phyloP scores from a whole-genome alignment of 2,329 filamentous ascomycete genomes.

The Curvularia eragrostidis region DNA sequence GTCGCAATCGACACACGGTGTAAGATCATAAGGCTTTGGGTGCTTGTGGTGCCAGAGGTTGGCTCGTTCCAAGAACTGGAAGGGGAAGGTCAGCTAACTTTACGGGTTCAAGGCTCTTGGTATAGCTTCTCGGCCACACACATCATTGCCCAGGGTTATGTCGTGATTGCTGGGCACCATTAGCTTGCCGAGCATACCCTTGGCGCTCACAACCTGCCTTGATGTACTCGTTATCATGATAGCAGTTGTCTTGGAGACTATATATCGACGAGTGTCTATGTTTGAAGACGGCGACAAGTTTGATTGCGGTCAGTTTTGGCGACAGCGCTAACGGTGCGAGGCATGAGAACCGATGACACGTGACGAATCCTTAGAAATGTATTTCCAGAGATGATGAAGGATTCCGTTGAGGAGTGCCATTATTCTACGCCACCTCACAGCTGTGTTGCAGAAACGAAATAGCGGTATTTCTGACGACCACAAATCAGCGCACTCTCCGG shows the following conservation, averaged over 20 bases:
- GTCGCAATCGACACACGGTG: conserved; percentile 37
- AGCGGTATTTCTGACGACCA: not conserved
- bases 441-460: not conserved
- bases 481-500: not conserved
- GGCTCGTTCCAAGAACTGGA: conserved; percentile 23
- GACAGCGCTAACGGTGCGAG: not conserved
- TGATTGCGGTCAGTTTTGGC: not conserved
- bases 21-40: conserved; percentile 37
- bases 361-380: too few relatives aligned
- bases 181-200: conserved; percentile 19
- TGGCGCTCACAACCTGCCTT: conserved; percentile 5
- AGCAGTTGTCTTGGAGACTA: not conserved
- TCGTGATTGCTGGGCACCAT: conserved; percentile 38
- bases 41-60: conserved; percentile 28
- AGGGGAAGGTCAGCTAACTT: conserved; percentile 38
- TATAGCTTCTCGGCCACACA: conserved; percentile 24
- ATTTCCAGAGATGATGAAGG: not conserved
- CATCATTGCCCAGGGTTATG: conserved; percentile 27
- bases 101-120: conserved; percentile 29
- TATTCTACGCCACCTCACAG: not conserved
- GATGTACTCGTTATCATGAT: not conserved
- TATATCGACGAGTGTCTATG: not conserved
- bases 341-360: not conserved
- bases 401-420: not conserved
- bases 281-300: not conserved